A percentile compares a stretch with the other conserved stretches of the same genome.
These are phyloP conservation scores for Neopestalotiopsis clavispora DNA, from an alignment of 2,329 filamentous ascomycete species.

Conservation along the genomic window DNA sequence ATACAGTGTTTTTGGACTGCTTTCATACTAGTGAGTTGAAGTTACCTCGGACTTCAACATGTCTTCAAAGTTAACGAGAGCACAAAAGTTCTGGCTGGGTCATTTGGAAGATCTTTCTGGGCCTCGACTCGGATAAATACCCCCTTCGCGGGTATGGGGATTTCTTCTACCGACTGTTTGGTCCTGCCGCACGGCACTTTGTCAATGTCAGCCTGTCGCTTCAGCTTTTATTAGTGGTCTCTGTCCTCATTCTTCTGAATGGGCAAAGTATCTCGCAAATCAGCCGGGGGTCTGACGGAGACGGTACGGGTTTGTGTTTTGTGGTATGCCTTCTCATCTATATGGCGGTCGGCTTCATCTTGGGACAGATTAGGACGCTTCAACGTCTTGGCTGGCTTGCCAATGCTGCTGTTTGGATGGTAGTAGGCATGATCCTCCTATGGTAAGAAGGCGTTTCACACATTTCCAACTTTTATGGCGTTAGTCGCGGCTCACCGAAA, in stretches of 20 bases:
- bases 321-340: conserved; percentile 56
- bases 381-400: conserved; percentile 59
- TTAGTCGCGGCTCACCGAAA: neutral
- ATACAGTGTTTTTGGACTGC: conserved; percentile 48
- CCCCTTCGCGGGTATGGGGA: conserved; percentile 51
- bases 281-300: neutral
- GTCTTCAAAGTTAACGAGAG: neutral
- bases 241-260: conserved; percentile 54
- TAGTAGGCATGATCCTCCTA: conserved; percentile 58
- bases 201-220: conserved; percentile 55
- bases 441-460: conserved; percentile 21
- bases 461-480: neutral
- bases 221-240: conserved; percentile 54
- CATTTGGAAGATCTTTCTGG: conserved; percentile 50
- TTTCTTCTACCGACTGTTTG: conserved; percentile 52
- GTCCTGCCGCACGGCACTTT: conserved; percentile 46
- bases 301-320: conserved; percentile 52
- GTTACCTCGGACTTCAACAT: no score
- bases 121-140: conserved; percentile 51
- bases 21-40: no score
- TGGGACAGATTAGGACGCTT: conserved; percentile 62
- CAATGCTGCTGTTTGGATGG: conserved; percentile 60
- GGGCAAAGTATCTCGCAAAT: conserved; percentile 60
- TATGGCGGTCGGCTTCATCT: conserved; percentile 52
- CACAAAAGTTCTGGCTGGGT: conserved; percentile 44